Evolutionary conservation across 163 green algal genomes (phyloP).

Genomic region (Scenedesmus sp.): DNA sequence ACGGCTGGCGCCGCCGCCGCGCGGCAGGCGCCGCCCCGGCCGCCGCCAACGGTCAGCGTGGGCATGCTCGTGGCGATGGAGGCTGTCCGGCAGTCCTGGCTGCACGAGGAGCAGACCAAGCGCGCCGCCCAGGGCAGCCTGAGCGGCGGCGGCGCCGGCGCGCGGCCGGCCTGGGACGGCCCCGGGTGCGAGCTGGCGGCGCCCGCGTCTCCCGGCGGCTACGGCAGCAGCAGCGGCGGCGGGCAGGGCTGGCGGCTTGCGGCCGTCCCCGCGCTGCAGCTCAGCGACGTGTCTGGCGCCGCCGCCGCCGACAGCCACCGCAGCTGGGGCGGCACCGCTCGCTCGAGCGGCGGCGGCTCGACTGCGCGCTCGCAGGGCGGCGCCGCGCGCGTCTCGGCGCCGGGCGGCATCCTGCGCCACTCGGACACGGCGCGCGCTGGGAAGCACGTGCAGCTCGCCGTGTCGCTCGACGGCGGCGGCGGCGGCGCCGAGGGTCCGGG

Average conservation of each 20-base stretch:
- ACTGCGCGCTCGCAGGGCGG: no score
- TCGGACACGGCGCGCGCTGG: neutral
- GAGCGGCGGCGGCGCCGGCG: no score
- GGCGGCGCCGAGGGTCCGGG: neutral
- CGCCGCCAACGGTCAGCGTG: slow-evolving; percentile 11
- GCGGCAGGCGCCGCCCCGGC: no score
- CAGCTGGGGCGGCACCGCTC: no score
- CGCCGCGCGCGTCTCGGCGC: no score
- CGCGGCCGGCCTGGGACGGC: neutral
- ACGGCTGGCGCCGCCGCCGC: no score
- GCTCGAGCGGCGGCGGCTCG: no score
- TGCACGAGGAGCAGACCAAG: slow-evolving; percentile 31
- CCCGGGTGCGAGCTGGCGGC: no score
- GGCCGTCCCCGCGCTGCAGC: slow-evolving; percentile 12
- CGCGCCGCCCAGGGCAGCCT: no score
- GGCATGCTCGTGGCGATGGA: slow-evolving; percentile 42
- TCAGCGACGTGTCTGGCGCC: slow-evolving; percentile 7
- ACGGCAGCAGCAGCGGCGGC: neutral
- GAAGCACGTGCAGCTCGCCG: slow-evolving; percentile 7
- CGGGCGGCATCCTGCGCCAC: neutral
- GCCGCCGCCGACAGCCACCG: no score
- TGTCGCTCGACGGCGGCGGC: neutral
- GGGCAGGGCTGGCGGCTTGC: neutral
- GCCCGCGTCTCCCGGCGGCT: neutral
- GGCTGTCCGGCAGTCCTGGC: slow-evolving; percentile 44